Percentiles rank a stretch among this genome's conserved stretches.
phyloP scores from a whole-genome alignment of 441 rosid genomes.

The Brassica balearica region DNA sequence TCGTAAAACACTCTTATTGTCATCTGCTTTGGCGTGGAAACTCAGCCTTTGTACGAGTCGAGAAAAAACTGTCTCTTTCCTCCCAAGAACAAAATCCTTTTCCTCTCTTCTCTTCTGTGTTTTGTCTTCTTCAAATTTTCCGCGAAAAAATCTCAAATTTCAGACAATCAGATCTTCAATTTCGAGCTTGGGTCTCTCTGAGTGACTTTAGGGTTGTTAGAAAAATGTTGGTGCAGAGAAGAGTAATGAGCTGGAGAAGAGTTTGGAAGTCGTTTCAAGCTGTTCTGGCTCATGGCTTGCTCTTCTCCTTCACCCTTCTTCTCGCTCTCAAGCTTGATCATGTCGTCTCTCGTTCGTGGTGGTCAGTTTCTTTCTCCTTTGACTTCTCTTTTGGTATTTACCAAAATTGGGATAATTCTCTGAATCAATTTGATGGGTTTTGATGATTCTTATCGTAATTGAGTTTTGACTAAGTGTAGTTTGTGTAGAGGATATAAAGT shows the following conservation, averaged over 20 bases:
- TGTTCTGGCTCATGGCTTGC: constrained; percentile 66
- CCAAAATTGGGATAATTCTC: neutral
- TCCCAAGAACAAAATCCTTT: constrained; percentile 30
- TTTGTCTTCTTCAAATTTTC: constrained; percentile 47
- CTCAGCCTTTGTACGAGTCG: constrained; percentile 39
- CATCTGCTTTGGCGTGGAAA: constrained; percentile 50
- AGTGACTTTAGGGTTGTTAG: constrained; percentile 18
- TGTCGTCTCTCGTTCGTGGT: constrained; percentile 67
- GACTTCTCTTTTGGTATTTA: constrained; percentile 30
- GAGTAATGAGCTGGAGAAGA: constrained; percentile 81
- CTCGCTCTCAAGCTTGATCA: constrained; percentile 78
- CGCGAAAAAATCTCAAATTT: constrained; percentile 26
- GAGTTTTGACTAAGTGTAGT: constrained; percentile 6
- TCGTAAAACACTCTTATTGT: neutral
- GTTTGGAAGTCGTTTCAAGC: constrained; percentile 73
- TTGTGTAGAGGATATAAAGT: neutral
- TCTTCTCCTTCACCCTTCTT: constrained; percentile 80
- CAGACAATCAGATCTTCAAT: constrained; percentile 30
- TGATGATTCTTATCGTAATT: neutral
- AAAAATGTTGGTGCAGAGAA: constrained; percentile 61
- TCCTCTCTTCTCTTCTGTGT: neutral
- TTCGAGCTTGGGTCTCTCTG: neutral
- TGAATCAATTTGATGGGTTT: neutral
- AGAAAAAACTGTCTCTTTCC: constrained; percentile 31
- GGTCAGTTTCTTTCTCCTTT: constrained; percentile 54